Evolutionary conservation across 2,329 filamentous ascomycete genomes (phyloP), one percentile per base, ranked within the genome.

Genomic region (Penicillium olsonii): DNA sequence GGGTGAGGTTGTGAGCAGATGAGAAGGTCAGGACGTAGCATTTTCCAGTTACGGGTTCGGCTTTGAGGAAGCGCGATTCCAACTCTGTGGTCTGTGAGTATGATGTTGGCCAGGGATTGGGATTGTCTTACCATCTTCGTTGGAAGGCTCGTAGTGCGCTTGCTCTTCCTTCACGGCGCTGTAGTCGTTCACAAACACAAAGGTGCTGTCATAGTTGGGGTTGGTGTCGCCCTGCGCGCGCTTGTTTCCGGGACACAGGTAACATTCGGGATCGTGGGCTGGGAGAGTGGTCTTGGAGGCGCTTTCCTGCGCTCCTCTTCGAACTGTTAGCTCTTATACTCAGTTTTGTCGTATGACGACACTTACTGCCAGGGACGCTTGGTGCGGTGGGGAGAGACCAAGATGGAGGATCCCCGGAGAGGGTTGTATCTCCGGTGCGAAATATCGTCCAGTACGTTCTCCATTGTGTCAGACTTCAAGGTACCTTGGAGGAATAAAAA

Each of bases 1-100:
- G 84, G 2, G 94, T 99, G 52, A 95, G 75, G 70, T 96, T 88
- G 73, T 99, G 94, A 57, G 85, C 85, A 2, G 90, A 85, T 7
- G 91, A 94, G 74, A 99, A 99, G 49, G 92, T 96, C 45, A 99
- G 82, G 48, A 99, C 94, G 72, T 95, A 97, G 78, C 94, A 99
- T 76, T 92, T 92, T 56, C 94, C 94, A 42, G 89, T 96, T 48
- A 95, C 92, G 8, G 90, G 80, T 67, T 95, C 84, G 19, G 90
- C 92, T 61, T 84, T 84, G 31, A 99, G 84, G 33, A 99, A 83
- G 24, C 87, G 78, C 7, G 85, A 85, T 42, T 89, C 85, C 27
- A 92, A 77, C 61, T 86, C 87, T 90, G 54, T 2, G 17, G 19
- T 14, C 22, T 27, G 34, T 57, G 5, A 57, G 50, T 24, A 18